Percentiles rank a stretch among this genome's conserved stretches.
Evolutionary conservation across 306 rosid genomes (phyloP).

Genomic region (Comarum palustre): DNA sequence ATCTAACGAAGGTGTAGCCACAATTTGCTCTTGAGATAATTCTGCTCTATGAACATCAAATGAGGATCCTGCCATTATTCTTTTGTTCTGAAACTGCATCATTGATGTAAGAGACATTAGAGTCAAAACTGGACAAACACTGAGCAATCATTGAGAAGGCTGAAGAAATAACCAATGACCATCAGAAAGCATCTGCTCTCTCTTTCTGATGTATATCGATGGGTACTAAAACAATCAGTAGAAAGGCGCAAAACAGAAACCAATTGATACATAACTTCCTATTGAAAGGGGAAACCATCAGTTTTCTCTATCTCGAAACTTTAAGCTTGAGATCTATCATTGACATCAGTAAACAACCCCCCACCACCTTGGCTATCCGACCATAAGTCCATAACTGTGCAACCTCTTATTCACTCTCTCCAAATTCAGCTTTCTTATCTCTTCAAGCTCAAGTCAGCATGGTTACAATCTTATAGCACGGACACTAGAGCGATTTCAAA

Average conservation of each 20-base stretch:
- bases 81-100: constrained; percentile 78
- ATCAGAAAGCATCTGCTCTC: neutral
- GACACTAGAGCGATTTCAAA: neutral
- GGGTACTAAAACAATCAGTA: neutral
- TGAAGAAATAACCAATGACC: neutral
- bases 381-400: neutral
- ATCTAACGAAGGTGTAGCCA: constrained; percentile 48
- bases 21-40: constrained; percentile 52
- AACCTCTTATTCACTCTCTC: neutral
- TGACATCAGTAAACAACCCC: too few species aligned
- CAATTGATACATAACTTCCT: neutral
- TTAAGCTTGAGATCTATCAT: too few species aligned
- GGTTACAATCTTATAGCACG: neutral
- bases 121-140: constrained; percentile 6
- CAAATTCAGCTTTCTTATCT: neutral
- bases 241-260: neutral
- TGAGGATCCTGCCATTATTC: constrained; percentile 72
- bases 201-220: neutral
- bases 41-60: constrained; percentile 73
- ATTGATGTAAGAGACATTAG: constrained; percentile 21
- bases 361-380: too few species aligned
- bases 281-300: too few species aligned
- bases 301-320: too few species aligned
- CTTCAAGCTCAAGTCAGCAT: neutral
- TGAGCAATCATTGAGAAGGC: neutral